A percentile compares a stretch with the other conserved stretches of the same genome.
phyloP scores from a whole-genome alignment of 2,329 filamentous ascomycete species.

The Thyridium curvatum region DNA sequence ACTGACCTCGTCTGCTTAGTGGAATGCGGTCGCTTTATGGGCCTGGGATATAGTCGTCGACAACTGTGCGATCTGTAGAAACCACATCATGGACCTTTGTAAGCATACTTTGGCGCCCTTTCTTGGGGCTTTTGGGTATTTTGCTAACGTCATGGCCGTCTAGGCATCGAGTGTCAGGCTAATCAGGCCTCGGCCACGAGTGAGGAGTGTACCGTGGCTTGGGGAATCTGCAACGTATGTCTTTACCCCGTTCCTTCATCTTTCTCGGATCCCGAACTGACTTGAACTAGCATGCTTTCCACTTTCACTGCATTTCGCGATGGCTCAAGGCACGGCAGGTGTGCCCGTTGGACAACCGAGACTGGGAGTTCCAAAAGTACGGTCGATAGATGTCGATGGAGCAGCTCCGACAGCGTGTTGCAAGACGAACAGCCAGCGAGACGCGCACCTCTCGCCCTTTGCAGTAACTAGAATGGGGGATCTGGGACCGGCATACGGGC shows the following conservation, averaged over 20 bases:
- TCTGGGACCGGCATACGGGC: neutral
- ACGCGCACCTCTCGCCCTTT: too few relatives aligned
- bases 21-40: constrained; percentile 98
- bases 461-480: neutral
- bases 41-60: constrained; percentile 99
- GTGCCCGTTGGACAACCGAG: constrained; percentile 92
- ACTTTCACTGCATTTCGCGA: constrained; percentile 98
- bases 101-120: constrained; percentile 21
- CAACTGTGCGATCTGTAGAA: constrained; percentile 98
- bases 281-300: constrained; percentile 78
- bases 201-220: constrained; percentile 97
- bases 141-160: constrained; percentile 6
- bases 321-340: constrained; percentile 99
- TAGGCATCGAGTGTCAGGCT: constrained; percentile 95
- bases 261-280: neutral
- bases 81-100: constrained; percentile 99
- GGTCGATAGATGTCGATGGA: constrained; percentile 47
- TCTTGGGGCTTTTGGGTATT: constrained; percentile 7
- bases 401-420: neutral
- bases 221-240: constrained; percentile 97
- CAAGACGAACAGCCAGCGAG: neutral
- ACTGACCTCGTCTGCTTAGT: constrained; percentile 45
- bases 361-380: constrained; percentile 99
- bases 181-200: constrained; percentile 97
- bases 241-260: constrained; percentile 19